A percentile compares a stretch with the other conserved stretches of the same genome.
Conservation (phyloP, 352 stramenopile genomes). For the Phytophthora pseudosyringae region DNA sequence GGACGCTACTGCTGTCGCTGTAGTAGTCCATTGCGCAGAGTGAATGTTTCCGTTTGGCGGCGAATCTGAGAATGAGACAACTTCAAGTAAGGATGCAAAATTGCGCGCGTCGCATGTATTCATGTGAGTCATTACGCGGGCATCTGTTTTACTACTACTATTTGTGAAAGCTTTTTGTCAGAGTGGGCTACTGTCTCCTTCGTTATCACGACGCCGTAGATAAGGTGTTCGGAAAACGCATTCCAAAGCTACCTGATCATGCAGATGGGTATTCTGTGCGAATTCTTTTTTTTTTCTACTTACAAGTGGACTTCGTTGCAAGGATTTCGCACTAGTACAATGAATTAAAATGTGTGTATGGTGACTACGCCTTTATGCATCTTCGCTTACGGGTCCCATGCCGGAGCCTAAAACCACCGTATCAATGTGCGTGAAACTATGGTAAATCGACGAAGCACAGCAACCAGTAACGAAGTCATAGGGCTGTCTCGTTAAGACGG, state of each 20-base stretch:
- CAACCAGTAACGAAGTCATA: too few relatives aligned
- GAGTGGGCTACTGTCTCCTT: background rate
- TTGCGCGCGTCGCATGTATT: slow-evolving; percentile 7
- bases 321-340: too few relatives aligned
- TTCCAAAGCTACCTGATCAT: background rate
- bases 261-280: too few relatives aligned
- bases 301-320: too few relatives aligned
- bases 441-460: too few relatives aligned
- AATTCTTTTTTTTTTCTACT: too few relatives aligned
- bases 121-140: background rate
- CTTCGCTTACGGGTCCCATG: too few relatives aligned
- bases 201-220: background rate
- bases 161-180: background rate
- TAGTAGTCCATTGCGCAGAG: background rate
- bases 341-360: too few relatives aligned
- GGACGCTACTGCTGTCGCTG: background rate
- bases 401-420: too few relatives aligned
- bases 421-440: too few relatives aligned
- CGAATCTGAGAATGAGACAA: slow-evolving; percentile 10
- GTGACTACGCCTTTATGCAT: too few relatives aligned
- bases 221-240: background rate
- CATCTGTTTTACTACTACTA: background rate
- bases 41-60: background rate
- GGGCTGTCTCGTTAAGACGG: too few relatives aligned
- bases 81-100: background rate